phyloP scores from a whole-genome alignment of 2,329 filamentous ascomycete species.

The Cercospora berteroae region DNA sequence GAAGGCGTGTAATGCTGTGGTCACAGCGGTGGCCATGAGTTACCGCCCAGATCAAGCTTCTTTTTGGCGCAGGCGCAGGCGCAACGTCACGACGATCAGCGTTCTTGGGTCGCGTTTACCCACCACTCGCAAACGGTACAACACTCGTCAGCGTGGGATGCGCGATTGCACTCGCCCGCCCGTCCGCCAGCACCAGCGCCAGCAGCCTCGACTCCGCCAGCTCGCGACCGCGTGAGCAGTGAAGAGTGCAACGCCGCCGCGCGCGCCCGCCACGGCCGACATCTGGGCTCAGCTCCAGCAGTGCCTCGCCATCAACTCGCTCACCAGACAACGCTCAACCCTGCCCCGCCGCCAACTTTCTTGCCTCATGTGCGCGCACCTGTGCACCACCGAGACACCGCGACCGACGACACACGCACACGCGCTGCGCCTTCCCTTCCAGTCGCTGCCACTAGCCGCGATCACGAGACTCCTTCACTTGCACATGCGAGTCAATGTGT shows the following conservation, averaged over 20 bases:
- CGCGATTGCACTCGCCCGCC: not conserved
- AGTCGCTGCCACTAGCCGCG: not conserved
- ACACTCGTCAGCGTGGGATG: not conserved
- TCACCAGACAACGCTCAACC: not conserved
- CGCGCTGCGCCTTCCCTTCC: not conserved
- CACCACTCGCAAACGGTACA: not conserved
- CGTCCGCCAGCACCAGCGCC: not conserved
- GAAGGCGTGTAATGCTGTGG: not conserved
- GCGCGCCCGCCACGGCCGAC: not conserved
- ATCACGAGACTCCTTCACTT: not conserved
- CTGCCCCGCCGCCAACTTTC: not conserved
- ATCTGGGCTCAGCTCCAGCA: not conserved
- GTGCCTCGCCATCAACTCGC: not conserved
- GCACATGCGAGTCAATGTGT: constrained; percentile 15
- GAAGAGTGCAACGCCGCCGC: not conserved
- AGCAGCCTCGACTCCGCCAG: not conserved
- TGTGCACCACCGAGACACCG: not conserved
- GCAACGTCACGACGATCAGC: not conserved
- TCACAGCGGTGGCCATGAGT: not conserved
- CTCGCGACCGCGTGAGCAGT: not conserved
- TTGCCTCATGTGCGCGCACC: not conserved
- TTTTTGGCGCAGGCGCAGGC: not conserved
- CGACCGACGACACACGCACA: not conserved
- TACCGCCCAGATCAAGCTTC: not conserved
- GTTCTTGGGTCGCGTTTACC: not conserved